Conservation (phyloP, 2,329 filamentous ascomycete genomes). For the Colletotrichum tamarilloi region DNA sequence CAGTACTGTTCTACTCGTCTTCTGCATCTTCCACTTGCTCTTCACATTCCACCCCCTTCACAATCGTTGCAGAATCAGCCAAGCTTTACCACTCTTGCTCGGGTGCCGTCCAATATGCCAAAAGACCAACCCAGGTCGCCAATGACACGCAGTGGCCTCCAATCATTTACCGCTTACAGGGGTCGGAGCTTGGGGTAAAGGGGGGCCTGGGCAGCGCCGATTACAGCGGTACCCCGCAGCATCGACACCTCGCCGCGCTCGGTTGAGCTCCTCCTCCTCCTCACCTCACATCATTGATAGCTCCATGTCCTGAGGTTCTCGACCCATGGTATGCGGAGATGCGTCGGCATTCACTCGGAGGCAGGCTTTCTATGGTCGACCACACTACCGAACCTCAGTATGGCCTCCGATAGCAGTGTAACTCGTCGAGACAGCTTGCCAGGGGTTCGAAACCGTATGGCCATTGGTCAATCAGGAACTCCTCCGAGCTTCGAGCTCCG, state of each 20-base stretch:
- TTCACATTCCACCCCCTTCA: neutral
- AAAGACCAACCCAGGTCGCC: neutral
- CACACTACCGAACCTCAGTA: neutral
- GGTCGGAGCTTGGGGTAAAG: slow-evolving; percentile 8
- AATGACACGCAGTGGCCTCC: neutral
- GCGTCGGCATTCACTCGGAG: slow-evolving; percentile 29
- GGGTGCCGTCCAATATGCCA: neutral
- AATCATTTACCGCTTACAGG: slow-evolving; percentile 1
- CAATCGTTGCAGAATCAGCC: neutral
- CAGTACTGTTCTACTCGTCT: no score
- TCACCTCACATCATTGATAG: neutral
- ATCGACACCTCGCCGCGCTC: neutral
- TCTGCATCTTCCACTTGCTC: neutral
- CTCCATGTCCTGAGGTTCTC: slow-evolving; percentile 1
- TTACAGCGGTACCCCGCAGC: slow-evolving; percentile 26
- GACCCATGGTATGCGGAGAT: slow-evolving; percentile 17
- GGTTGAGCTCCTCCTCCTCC: no score
- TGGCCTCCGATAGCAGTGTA: neutral
- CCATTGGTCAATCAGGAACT: slow-evolving; percentile 24
- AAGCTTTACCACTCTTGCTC: neutral
- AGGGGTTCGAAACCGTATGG: neutral
- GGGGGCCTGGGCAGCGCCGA: neutral
- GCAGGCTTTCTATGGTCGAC: neutral
- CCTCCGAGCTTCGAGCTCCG: neutral
- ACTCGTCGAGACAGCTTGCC: neutral